Evolutionary conservation across 352 stramenopile genomes (phyloP).

Genomic region (Pythium pyrilobum): DNA sequence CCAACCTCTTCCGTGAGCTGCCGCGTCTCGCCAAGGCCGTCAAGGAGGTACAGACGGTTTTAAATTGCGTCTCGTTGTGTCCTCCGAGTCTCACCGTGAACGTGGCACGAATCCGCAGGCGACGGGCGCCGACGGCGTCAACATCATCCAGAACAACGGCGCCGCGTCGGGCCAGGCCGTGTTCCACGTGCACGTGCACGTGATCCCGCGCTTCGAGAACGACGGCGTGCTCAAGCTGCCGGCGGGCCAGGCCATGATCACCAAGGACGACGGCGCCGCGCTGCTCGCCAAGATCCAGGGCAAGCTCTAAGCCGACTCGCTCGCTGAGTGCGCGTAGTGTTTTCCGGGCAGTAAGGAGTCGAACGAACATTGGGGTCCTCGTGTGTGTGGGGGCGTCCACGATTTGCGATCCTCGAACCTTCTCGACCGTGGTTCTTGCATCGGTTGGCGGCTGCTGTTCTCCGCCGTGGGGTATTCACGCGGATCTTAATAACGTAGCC

Average conservation of each 20-base stretch:
- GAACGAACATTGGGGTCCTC: no score
- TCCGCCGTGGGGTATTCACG: no score
- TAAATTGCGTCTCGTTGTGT: no score
- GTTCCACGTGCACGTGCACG: constrained; percentile 80
- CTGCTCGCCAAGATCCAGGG: constrained; percentile 75
- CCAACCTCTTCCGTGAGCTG: constrained; percentile 67
- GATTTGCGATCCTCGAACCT: no score
- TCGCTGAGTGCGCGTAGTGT: not conserved
- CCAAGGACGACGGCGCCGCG: constrained; percentile 45
- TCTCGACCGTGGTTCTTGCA: no score
- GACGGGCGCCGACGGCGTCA: constrained; percentile 59
- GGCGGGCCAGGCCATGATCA: constrained; percentile 48
- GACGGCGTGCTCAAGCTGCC: constrained; percentile 60
- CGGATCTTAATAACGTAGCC: no score
- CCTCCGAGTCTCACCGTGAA: no score
- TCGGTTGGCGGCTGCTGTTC: no score
- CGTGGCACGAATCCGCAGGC: no score
- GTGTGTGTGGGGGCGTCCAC: no score
- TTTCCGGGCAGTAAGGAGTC: no score
- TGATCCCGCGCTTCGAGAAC: constrained; percentile 64
- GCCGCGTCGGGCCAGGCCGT: constrained; percentile 54
- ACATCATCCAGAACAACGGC: constrained; percentile 85
- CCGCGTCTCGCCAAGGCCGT: constrained; percentile 71
- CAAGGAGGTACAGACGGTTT: constrained; percentile 29
- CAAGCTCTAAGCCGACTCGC: constrained; percentile 35